Conservation (phyloP, 2,329 filamentous ascomycete species). For the Epichloe hybrida region DNA sequence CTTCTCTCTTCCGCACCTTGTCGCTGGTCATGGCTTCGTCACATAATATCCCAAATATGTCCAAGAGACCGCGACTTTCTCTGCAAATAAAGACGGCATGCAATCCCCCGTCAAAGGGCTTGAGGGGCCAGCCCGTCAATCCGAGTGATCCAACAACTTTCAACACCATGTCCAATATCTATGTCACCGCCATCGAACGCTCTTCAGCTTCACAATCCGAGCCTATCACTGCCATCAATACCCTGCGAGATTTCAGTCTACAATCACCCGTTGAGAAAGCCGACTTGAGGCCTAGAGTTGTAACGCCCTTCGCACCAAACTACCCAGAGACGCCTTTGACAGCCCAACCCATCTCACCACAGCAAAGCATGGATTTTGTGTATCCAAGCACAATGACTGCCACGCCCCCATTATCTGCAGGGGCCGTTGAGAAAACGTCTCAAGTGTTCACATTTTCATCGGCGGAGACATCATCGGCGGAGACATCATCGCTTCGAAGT, state of each 20-base stretch:
- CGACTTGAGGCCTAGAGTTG: slow-evolving; percentile 19
- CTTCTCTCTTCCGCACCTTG: background rate
- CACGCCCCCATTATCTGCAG: slow-evolving; percentile 45
- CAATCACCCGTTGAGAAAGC: slow-evolving; percentile 18
- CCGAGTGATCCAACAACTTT: slow-evolving; percentile 48
- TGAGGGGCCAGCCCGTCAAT: slow-evolving; percentile 26
- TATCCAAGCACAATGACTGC: slow-evolving; percentile 45
- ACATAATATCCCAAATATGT: slow-evolving; percentile 1
- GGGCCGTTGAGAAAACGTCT: slow-evolving; percentile 28
- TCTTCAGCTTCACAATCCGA: slow-evolving; percentile 34
- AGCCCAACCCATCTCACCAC: slow-evolving; percentile 36
- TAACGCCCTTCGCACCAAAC: slow-evolving; percentile 31
- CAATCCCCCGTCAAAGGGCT: slow-evolving; percentile 22
- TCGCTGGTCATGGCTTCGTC: slow-evolving; percentile 13
- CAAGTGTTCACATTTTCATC: slow-evolving; percentile 34
- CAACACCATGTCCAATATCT: slow-evolving; percentile 54
- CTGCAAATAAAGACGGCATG: slow-evolving; percentile 38
- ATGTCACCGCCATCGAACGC: slow-evolving; percentile 48
- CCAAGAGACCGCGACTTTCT: slow-evolving; percentile 42
- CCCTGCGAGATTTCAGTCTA: slow-evolving; percentile 19
- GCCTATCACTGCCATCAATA: slow-evolving; percentile 36
- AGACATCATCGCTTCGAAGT: too few relatives aligned
- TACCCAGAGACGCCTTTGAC: slow-evolving; percentile 42
- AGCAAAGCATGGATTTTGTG: slow-evolving; percentile 28
- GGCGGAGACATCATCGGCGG: slow-evolving; percentile 13